Evolutionary conservation across 331 rosid genomes (phyloP), one percentile per base, ranked within the genome.

Genomic region (Erythrophleum ivorense): DNA sequence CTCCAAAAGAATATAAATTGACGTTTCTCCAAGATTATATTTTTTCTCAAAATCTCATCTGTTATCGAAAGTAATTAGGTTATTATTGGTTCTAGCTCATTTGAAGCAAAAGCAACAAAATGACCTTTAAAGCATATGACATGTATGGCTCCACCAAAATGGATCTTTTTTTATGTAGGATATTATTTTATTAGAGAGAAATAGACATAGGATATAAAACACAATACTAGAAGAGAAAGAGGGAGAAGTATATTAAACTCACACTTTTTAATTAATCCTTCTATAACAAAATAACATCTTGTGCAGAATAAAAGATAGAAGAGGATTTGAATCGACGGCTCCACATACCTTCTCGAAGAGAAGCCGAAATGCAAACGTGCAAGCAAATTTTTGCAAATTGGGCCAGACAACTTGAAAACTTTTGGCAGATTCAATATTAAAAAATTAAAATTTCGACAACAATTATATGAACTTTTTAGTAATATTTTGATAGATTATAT

Each of bases 21-120:
- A 43, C 15, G 31, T 67, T n/a, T 41, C 52, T 68, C 73, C n/a
- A 2, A 68, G 14, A 68, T 43, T 5, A 48, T 48, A 48, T 54
- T 57, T 57, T 57, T 54, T 54, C 3, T 54, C 57, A 16, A 41
- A 6, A 68, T 43, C 54, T 68, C 36, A 68, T 71, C 71, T 58
- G 7, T 67, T 46, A 40, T 21, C 7, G 21, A n/a, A 41, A 45
- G 38, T 24, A 57, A 45, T 63, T 11, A 24, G 38, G 40, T 14
- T 12, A 21, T 21, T 11, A 41, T 31, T 43, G n/a, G 36, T 7
- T 70, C 57, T 6, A 21, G 52, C 73, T 67, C 58, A 10, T 40
- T 75, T 70, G 18, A n/a, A 72, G 4, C 66, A 80, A 76, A 83
- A 73, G 65, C 75, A 71, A 79, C 24, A 29, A 16, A 66, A 62